These are phyloP conservation scores for Syzygium aqueum DNA, from an alignment of 345 rosid genomes.

Conservation along the genomic window DNA sequence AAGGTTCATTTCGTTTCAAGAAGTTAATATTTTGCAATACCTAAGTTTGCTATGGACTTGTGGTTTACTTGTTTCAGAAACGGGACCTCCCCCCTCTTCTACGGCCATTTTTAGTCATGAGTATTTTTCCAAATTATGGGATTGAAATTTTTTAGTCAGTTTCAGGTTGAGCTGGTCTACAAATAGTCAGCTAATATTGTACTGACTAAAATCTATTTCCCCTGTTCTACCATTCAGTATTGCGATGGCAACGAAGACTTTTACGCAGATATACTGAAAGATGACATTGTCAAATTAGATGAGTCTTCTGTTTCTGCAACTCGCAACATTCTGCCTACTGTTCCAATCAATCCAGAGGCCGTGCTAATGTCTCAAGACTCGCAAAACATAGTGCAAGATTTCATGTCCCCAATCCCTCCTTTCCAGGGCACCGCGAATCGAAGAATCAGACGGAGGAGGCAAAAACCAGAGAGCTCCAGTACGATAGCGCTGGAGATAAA, in stretches of 20 bases:
- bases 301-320: conserved; percentile 3
- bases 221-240: conserved; percentile 11
- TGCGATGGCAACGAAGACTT: conserved; percentile 26
- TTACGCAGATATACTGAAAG: conserved; percentile 60
- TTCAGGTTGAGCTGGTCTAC: neutral
- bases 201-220: neutral
- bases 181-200: neutral
- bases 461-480: neutral
- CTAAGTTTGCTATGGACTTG: neutral
- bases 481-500: neutral
- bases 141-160: neutral
- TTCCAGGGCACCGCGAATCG: conserved; percentile 22
- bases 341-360: neutral
- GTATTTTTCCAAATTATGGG: neutral
- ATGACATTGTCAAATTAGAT: conserved; percentile 41
- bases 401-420: neutral
- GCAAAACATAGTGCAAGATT: neutral
- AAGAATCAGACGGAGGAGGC: conserved; percentile 18
- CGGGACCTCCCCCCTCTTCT: neutral
- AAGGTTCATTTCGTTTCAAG: neutral
- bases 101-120: neutral
- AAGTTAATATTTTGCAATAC: neutral
- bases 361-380: neutral
- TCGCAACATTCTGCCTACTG: neutral
- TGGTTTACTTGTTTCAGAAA: neutral